Evolutionary conservation across 2,329 filamentous ascomycete species (phyloP), one percentile per base, ranked within the genome.

Genomic region (Diaporthe nobilis): DNA sequence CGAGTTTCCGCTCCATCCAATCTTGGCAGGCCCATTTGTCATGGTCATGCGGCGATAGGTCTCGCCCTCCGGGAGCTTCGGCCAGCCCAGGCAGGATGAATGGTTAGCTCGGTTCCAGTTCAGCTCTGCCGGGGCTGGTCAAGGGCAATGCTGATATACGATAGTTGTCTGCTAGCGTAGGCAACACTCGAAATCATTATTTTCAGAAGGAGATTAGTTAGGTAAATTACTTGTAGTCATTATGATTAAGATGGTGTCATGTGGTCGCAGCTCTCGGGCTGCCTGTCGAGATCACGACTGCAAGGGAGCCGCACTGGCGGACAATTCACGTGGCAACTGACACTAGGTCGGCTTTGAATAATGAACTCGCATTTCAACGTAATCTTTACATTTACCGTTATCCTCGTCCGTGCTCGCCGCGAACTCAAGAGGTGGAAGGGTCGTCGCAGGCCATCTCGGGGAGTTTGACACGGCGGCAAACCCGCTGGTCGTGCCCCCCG

Each of bases 161-260:
- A 70, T 55, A 42, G 55, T 72, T 20, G 42, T 60, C 55, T 63
- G 28, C 71, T 76, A 76, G 71, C 68, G 61, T 63, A 76, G 74
- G 74, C 74, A 76, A 65, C 71, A 63, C 53, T 49, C 9, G 47
- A 13, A 51, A 42, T 28, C 15, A 55, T 13, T 20, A 22, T n/a
- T 5, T 15, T 22, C 22, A 31, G 34, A n/a, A 42, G 7, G 49
- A 55, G 15, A 22, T 55, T 42, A 42, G 34, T 20, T 70, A 25
- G n/a, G 42, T 55, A 70, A n/a, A 70, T 70, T 70, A n/a, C 34
- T 25, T 20, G 34, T 13, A 55, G 13, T 42, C n/a, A 53, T 3
- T 49, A 28, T 10, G 20, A 34, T 34, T n/a, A 25, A 7, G 49
- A 55, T 25, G 34, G 65, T 70, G 47, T 42, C 49, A 55, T 22